Evolutionary conservation across 2,329 filamentous ascomycete species (phyloP).

Genomic region (Ophiostoma sp.): DNA sequence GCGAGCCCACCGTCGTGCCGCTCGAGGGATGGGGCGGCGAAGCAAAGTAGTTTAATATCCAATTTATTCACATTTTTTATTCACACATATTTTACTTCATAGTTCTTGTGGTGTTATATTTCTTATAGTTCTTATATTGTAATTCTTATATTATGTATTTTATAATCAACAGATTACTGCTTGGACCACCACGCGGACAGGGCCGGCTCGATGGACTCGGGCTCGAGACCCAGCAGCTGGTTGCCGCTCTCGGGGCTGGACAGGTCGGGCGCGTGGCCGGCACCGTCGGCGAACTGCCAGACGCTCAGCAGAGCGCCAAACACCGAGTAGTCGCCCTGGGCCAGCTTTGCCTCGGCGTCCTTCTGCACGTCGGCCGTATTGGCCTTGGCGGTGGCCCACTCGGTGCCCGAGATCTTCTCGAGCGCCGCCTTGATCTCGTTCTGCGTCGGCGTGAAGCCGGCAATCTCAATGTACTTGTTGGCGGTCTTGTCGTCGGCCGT

Average conservation of each 20-base stretch:
- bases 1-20: slow-evolving; percentile 56
- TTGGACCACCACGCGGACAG: slow-evolving; percentile 25
- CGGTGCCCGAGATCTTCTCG: slow-evolving; percentile 46
- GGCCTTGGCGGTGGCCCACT: slow-evolving; percentile 43
- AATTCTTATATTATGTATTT: not conserved
- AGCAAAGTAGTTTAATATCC: slow-evolving; percentile 28
- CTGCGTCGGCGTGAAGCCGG: slow-evolving; percentile 53
- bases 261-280: slow-evolving; percentile 30
- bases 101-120: not conserved
- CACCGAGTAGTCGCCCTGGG: slow-evolving; percentile 36
- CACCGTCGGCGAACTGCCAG: slow-evolving; percentile 35
- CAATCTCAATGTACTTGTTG: slow-evolving; percentile 49
- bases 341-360: slow-evolving; percentile 39
- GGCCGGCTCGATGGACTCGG: slow-evolving; percentile 25
- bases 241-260: slow-evolving; percentile 26
- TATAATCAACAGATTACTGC: slow-evolving; percentile 11
- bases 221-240: slow-evolving; percentile 29
- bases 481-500: slow-evolving; percentile 30
- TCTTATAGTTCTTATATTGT: not conserved
- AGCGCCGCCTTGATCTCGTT: slow-evolving; percentile 49
- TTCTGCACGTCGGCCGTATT: slow-evolving; percentile 35
- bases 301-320: slow-evolving; percentile 31
- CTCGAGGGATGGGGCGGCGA: slow-evolving; percentile 57
- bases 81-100: not conserved
- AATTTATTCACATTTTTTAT: not conserved